phyloP scores from a whole-genome alignment of 2,329 filamentous ascomycete genomes.

The Ophiostoma novo-ulmi region DNA sequence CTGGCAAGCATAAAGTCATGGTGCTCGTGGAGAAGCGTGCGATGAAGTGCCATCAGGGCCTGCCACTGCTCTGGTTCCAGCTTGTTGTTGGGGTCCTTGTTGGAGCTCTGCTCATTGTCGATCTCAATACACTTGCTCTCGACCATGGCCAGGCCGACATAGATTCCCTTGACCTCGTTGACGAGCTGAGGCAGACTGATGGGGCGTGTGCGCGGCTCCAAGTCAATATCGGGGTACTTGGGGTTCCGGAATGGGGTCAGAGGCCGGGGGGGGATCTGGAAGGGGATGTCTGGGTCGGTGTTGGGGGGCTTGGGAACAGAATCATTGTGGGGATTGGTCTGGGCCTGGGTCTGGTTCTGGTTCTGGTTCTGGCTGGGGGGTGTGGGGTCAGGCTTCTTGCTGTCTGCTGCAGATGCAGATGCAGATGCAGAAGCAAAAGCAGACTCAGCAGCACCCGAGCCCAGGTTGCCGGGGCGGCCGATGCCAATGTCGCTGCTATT shows the following conservation, averaged over 20 bases:
- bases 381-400: not conserved
- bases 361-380: not conserved
- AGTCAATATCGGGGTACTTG: slow-evolving; percentile 24
- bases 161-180: slow-evolving; percentile 77
- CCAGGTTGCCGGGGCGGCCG: not conserved
- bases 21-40: slow-evolving; percentile 74
- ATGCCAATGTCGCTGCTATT: no score
- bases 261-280: not conserved
- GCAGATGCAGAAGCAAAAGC: not conserved
- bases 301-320: not conserved
- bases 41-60: slow-evolving; percentile 73
- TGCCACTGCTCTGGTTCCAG: slow-evolving; percentile 72
- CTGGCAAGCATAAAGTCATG: slow-evolving; percentile 83
- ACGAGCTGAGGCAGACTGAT: slow-evolving; percentile 76
- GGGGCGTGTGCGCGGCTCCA: slow-evolving; percentile 58
- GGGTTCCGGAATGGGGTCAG: not conserved
- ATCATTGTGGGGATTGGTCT: not conserved
- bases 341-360: not conserved
- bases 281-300: not conserved
- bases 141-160: slow-evolving; percentile 77
- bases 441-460: not conserved
- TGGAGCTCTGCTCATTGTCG: slow-evolving; percentile 53
- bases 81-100: slow-evolving; percentile 40
- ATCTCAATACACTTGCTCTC: slow-evolving; percentile 85
- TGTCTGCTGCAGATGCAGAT: not conserved